These are phyloP conservation scores for Nakazawaea holstii DNA, from an alignment of 805 yeast species.

Conservation along the genomic window DNA sequence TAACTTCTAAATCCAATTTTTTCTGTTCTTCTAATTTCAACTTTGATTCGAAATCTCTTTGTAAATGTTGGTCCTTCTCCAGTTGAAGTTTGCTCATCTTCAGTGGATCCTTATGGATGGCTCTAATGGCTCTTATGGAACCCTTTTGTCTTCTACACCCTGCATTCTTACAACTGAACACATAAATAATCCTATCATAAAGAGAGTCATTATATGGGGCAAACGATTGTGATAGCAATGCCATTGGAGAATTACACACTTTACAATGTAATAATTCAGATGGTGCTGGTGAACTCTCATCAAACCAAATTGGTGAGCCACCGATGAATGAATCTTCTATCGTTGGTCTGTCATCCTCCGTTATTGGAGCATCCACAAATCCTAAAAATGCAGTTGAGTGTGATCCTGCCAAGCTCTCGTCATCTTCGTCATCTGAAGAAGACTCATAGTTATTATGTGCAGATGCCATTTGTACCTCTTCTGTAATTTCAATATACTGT, in stretches of 20 bases:
- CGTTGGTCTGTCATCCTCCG: constrained; percentile 39
- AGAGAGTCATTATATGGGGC: constrained; percentile 69
- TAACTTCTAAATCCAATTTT: constrained; percentile 30
- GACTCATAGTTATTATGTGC: constrained; percentile 27
- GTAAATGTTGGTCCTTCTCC: constrained; percentile 34
- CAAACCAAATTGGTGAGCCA: constrained; percentile 70
- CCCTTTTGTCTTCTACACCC: constrained; percentile 68
- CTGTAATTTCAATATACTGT: background rate
- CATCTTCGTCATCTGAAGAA: constrained; percentile 47
- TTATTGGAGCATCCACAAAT: constrained; percentile 56
- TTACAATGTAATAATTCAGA: constrained; percentile 53
- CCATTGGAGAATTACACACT: constrained; percentile 57
- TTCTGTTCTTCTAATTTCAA: constrained; percentile 36
- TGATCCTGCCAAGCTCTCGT: constrained; percentile 16
- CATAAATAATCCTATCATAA: constrained; percentile 78
- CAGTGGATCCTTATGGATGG: constrained; percentile 56
- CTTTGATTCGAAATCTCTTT: constrained; percentile 37
- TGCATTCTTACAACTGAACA: constrained; percentile 66
- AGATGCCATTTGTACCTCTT: background rate
- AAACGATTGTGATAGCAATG: constrained; percentile 70
- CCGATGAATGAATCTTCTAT: constrained; percentile 77
- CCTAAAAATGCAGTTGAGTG: constrained; percentile 49
- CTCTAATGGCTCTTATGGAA: constrained; percentile 71
- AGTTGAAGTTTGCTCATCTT: constrained; percentile 34
- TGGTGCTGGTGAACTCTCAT: constrained; percentile 52